These are phyloP conservation scores for Peronospora destructor DNA, from an alignment of 352 stramenopile genomes.

Conservation along the genomic window DNA sequence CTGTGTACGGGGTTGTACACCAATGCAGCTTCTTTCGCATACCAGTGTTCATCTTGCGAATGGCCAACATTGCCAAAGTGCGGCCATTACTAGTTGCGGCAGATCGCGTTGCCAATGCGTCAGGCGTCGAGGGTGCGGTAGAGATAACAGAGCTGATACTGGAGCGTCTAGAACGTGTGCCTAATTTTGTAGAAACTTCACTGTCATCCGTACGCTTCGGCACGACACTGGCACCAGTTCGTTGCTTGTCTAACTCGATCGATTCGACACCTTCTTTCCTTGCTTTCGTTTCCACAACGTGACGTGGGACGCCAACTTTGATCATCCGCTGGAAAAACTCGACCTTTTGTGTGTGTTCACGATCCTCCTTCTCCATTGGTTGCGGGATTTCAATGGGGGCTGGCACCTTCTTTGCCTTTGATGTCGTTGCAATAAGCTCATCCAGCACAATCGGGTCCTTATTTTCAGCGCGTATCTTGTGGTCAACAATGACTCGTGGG, in stretches of 20 bases:
- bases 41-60: slow-evolving; percentile 43
- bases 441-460: slow-evolving; percentile 57
- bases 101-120: slow-evolving; percentile 19
- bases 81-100: slow-evolving; percentile 16
- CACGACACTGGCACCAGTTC: not conserved
- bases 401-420: slow-evolving; percentile 30
- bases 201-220: slow-evolving; percentile 34
- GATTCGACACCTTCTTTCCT: slow-evolving; percentile 42
- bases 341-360: slow-evolving; percentile 39
- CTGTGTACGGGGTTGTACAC: slow-evolving; percentile 45
- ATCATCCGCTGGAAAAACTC: slow-evolving; percentile 62
- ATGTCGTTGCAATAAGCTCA: slow-evolving; percentile 27
- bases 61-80: slow-evolving; percentile 26
- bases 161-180: slow-evolving; percentile 32
- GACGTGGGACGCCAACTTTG: slow-evolving; percentile 51
- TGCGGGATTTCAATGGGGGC: slow-evolving; percentile 29
- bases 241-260: slow-evolving; percentile 29
- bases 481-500: slow-evolving; percentile 54
- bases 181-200: slow-evolving; percentile 4
- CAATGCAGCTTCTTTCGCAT: slow-evolving; percentile 78
- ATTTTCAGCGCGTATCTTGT: slow-evolving; percentile 59
- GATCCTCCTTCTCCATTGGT: slow-evolving; percentile 29
- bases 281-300: slow-evolving; percentile 63
- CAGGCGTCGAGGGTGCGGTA: slow-evolving; percentile 28
- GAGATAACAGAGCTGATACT: slow-evolving; percentile 29